Evolutionary conservation across 192 early-diverging fungal species (phyloP).

Genomic region (Podila verticillata): DNA sequence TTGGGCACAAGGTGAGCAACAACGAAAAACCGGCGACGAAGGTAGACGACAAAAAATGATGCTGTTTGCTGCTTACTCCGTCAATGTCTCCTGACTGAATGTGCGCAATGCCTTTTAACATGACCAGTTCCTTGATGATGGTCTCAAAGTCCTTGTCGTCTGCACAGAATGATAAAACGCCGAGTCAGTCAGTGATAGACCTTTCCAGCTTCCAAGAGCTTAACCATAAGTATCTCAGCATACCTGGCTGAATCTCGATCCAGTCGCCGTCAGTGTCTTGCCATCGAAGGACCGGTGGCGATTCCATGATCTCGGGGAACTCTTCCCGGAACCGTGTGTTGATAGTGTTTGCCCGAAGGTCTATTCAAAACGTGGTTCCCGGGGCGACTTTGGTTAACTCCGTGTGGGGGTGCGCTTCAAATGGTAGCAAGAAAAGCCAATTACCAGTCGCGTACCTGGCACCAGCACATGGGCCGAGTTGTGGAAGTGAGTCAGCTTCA

Average conservation of each 20-base stretch:
- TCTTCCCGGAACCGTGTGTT: constrained; percentile 20
- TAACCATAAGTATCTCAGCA: too few relatives aligned
- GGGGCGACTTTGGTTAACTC: too few relatives aligned
- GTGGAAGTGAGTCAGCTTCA: constrained; percentile 40
- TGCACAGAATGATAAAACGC: background rate
- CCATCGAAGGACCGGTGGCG: constrained; percentile 19
- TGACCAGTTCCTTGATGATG: constrained; percentile 3
- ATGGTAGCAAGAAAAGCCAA: background rate
- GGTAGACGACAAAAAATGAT: too few relatives aligned
- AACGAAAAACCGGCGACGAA: too few relatives aligned
- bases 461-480: constrained; percentile 28
- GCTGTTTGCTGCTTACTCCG: constrained; percentile 9
- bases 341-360: constrained; percentile 19
- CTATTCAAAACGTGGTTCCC: background rate
- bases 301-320: constrained; percentile 21
- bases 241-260: constrained; percentile 34
- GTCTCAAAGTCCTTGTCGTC: constrained; percentile 29
- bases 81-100: constrained; percentile 27
- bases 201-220: too few relatives aligned
- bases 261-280: constrained; percentile 34
- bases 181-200: background rate
- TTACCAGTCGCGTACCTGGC: constrained; percentile 1
- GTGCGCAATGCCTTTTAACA: constrained; percentile 16
- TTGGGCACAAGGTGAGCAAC: too few relatives aligned
- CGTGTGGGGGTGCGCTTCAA: background rate